phyloP scores from a whole-genome alignment of 768 basidiomycete genomes.

The Trametes meyenii region DNA sequence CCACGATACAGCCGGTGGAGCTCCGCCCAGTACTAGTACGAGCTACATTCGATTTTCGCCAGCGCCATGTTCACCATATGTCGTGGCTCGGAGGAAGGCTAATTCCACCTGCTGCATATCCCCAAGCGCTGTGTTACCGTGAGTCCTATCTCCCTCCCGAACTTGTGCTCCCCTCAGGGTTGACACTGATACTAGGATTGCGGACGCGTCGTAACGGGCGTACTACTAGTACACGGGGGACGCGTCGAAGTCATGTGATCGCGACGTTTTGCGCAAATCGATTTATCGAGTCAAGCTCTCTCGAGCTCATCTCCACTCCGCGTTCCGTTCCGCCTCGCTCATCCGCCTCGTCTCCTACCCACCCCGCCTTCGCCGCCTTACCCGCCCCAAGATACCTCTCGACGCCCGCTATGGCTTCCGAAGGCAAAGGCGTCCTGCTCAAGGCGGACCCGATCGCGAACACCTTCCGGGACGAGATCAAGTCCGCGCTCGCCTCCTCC shows the following conservation, averaged over 20 bases:
- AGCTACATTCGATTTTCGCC: too few relatives aligned
- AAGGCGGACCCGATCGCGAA: constrained; percentile 79
- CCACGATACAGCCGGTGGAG: too few relatives aligned
- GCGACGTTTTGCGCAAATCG: constrained; percentile 14
- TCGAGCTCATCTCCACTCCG: background rate
- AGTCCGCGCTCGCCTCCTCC: constrained; percentile 41
- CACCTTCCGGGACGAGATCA: constrained; percentile 72
- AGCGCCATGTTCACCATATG: too few relatives aligned
- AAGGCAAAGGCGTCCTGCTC: constrained; percentile 73
- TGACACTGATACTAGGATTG: too few relatives aligned
- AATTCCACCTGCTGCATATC: background rate
- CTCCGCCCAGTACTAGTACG: too few relatives aligned
- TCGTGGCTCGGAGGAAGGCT: background rate
- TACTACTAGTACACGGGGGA: background rate
- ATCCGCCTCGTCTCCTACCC: too few relatives aligned
- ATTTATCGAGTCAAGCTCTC: constrained; percentile 14
- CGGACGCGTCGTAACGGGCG: background rate
- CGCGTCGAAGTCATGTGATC: constrained; percentile 19
- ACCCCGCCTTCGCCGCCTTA: background rate
- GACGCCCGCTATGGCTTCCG: constrained; percentile 2
- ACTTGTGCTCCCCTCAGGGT: too few relatives aligned
- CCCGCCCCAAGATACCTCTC: background rate
- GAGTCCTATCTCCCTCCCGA: too few relatives aligned
- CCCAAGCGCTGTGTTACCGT: background rate
- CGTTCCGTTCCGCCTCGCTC: background rate